Base-by-base conservation (phyloP, 495 filamentous ascomycete genomes). In the Penicillium turbatum region DNA sequence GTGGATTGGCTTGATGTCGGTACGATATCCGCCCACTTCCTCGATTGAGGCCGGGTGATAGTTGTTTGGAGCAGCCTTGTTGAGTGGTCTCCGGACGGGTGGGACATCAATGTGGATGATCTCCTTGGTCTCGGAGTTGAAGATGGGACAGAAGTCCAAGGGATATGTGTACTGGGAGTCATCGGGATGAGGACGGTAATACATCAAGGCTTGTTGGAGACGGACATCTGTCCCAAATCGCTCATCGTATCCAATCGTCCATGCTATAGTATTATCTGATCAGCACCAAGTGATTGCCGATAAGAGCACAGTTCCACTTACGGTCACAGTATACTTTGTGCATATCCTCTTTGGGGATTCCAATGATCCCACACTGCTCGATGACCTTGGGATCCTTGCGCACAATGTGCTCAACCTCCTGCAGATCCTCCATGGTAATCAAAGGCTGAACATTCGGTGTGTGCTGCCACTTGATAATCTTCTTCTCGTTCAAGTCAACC, bases 191-290 rank as follows among this genome's bases (percentile, higher is more conserved):
- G 90, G 92, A 21, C 92, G 83, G 68, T 96, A 97, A 75, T 97
- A 97, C 89, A 96, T 95, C 34, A 97, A 74, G 13, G 90, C 92
- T 69, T 97, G 92, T 65, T 97, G 92, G 13, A 96, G 79, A 51
- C 92, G 86, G 27, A 90, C 78, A 31, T 77, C 79, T 61, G 72
- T 91, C 46, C 92, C 91, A 60, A 91, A 92, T 6, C 92, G 85
- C 74, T 95, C 90, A 63, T 97, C 92, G 61, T 90, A 95, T 16
- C 92, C 92, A 71, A 97, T 96, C 12, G 92, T 96, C 92, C 92
- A 97, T 11, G 92, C 89, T 88, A 57, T 3, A 41, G 11, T 8
- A n/a, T 16, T 10, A 21, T 31, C 12, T 16, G 13, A 12, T 53
- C 38, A 53, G 45, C 6, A 6, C n/a, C 19, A 37, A 4, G 5